Evolutionary conservation across 1,284 basidiomycete genomes (phyloP), one percentile per base, ranked within the genome.

Genomic region (Veloboletus limbatus): DNA sequence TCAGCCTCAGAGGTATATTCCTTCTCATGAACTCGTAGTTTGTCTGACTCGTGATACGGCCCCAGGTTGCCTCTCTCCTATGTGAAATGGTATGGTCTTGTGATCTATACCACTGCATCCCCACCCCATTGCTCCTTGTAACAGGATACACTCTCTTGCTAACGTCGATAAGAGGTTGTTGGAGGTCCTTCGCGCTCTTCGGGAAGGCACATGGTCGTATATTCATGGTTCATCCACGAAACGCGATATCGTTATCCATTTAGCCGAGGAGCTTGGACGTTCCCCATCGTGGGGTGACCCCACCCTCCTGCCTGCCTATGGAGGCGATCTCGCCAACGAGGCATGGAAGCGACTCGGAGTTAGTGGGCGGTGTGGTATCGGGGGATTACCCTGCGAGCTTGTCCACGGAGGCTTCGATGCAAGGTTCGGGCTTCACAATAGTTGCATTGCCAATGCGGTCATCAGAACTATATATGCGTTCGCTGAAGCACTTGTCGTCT

Each of bases 371-470:
- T 35, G 58, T 5, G 74, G 76, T 9, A 56, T 84, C 4, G 87
- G 84, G 5, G 86, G 86, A 2, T 54, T 89, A 8, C 87, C 87
- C 3, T 90, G 86, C 55, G 81, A 88, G 56, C 56, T 88, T 3
- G 76, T 88, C 1, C 86, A 90, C 55, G 78, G 78, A 4, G 63
- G 69, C 17, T 66, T 79, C 20, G 75, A 75, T 18, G 58, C 67
- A 24, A 66, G 48, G 13, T 54, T 77, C n/a, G 75, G 75, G 10
- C 63, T 80, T 4, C 70, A 71, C 17, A 63, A 68, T 14, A 84
- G 78, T 55, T 89, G 87, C 59, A 69, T 70, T 2, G 71, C 73
- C 22, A 89, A 89, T 59, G 69, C 76, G 3, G 51, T 54, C 0
- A 61, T 82, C 33, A 71, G 86, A 51, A 75, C 74, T 7, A 36